Percentiles rank a stretch among this genome's conserved stretches.
Evolutionary conservation across 1,284 basidiomycete species (phyloP).

Genomic region (Cutaneotrichosporon spelunceum): DNA sequence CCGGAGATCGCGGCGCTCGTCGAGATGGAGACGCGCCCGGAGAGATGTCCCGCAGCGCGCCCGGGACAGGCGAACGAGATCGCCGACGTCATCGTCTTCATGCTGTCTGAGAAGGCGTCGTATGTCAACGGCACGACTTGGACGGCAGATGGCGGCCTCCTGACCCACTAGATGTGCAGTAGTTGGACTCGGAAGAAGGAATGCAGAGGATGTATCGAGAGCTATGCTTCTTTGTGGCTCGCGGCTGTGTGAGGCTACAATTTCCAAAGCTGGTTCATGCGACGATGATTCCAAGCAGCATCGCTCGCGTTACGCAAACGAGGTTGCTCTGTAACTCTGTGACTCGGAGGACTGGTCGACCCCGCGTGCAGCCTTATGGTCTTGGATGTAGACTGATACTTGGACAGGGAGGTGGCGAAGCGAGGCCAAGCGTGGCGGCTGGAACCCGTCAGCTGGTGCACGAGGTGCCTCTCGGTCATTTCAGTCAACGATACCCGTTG

Average conservation of each 20-base stretch:
- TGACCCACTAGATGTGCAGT: not conserved
- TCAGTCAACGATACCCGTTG: not conserved
- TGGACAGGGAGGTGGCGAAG: no score
- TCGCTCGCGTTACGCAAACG: no score
- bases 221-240: not conserved
- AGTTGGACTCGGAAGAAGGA: not conserved
- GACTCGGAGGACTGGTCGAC: no score
- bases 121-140: constrained; percentile 37
- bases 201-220: not conserved
- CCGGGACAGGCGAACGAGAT: constrained; percentile 34
- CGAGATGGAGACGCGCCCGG: not conserved
- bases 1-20: not conserved
- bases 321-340: no score
- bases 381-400: no score
- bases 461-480: no score
- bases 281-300: no score
- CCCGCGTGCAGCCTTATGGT: no score
- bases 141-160: constrained; percentile 36
- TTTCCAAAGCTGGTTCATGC: no score
- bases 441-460: no score
- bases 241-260: no score
- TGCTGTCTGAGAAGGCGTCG: constrained; percentile 32
- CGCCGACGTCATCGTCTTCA: constrained; percentile 36
- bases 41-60: constrained; percentile 24
- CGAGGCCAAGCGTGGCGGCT: no score